Conservation (phyloP, 768 basidiomycete species). For the Lyophyllum decastes region DNA sequence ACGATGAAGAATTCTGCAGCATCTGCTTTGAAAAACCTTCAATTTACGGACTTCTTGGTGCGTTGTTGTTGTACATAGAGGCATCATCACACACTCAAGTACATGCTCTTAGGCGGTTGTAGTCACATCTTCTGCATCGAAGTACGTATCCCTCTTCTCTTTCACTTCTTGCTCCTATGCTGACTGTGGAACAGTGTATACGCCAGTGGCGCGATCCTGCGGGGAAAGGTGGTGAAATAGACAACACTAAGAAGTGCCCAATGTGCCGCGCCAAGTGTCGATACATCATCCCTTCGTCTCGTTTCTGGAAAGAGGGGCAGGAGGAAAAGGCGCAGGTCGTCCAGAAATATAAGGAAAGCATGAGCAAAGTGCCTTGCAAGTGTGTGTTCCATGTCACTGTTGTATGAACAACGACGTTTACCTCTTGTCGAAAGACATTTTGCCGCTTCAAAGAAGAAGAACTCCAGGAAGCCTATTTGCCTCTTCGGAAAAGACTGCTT, state of each 20-base stretch:
- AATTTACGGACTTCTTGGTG: conserved; percentile 70
- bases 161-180: neutral
- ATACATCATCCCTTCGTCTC: conserved; percentile 75
- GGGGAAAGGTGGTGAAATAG: conserved; percentile 50
- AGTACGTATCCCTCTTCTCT: conserved; percentile 36
- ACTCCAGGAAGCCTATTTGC: conserved; percentile 53
- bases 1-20: conserved; percentile 58
- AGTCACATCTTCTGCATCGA: conserved; percentile 77
- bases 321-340: conserved; percentile 52
- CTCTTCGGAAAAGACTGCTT: conserved; percentile 85
- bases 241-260: conserved; percentile 75
- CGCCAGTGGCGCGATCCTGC: conserved; percentile 73
- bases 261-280: conserved; percentile 69
- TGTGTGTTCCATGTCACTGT: conserved; percentile 28
- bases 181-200: conserved; percentile 56
- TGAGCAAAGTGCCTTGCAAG: conserved; percentile 71
- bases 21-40: conserved; percentile 77
- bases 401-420: neutral
- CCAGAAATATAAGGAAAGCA: conserved; percentile 69
- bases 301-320: conserved; percentile 57
- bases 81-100: neutral
- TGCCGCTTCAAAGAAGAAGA: conserved; percentile 43
- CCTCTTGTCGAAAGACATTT: conserved; percentile 53
- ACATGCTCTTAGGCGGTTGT: conserved; percentile 55
- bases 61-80: conserved; percentile 14